Evolutionary conservation across 305 asterid species (phyloP), one percentile per base, ranked within the genome.

Genomic region (Plantago lanceolata): DNA sequence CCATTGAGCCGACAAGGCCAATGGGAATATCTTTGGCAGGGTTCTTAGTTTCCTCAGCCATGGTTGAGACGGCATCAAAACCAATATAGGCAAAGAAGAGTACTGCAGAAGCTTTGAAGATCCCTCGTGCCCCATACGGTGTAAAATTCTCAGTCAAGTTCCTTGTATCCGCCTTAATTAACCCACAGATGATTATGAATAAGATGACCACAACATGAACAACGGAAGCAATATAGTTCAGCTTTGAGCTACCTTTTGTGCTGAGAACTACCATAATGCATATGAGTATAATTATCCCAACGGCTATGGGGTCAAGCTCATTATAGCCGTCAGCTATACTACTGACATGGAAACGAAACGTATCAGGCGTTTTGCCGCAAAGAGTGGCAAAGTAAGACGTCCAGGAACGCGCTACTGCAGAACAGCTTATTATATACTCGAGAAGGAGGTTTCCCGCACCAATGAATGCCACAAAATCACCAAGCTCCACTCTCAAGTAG

Each of bases 371-470:
- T 24, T 80, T 79, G 73, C 77, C 78, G 74, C 82, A 84, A 50
- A 88, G 86, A 0, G 96, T 83, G 53, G 96, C 95, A 14, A 88
- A 80, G 81, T 90, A 88, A 53, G 95, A 85, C 18, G 96, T 90
- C 97, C 96, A 90, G 0, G 97, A 71, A n/a, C 96, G 96, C 3
- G 95, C 85, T 50, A 90, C 97, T 1, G 94, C 96, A 3, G 96
- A 96, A 3, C 94, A 89, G 21, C 88, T 85, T 19, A 88, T 79
- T 0, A 80, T 67, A 47, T 88, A 90, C 80, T 88, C 97, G 8
- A 90, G 89, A 31, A 90, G 85, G 71, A 90, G 88, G 71, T 90
- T 90, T 21, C 97, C 97, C 5, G 90, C 97, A 1, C 89, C 97
- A 7, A 90, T 66, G 59, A 85, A 90, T 44, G 97, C 97, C 71